Evolutionary conservation across 768 basidiomycete genomes (phyloP).

Genomic region (Collybiopsis luxurians): DNA sequence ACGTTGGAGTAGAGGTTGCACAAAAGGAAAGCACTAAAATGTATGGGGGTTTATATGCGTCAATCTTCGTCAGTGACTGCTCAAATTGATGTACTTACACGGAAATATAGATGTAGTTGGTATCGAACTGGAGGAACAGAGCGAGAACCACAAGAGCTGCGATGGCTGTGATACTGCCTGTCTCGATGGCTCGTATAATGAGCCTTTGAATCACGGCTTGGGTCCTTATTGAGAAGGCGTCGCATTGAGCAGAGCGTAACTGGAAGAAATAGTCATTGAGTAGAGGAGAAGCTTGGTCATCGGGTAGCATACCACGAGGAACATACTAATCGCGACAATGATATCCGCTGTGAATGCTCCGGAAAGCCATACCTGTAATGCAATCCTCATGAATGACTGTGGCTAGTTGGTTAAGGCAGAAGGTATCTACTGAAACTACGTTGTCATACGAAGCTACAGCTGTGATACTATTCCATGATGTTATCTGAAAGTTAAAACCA

Average conservation of each 20-base stretch:
- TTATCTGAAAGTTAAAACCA: not conserved
- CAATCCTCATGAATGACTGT: too few relatives aligned
- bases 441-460: not conserved
- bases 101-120: not conserved
- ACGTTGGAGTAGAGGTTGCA: conserved; percentile 5
- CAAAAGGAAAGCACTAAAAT: not conserved
- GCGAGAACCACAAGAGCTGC: conserved; percentile 15
- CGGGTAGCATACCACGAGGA: conserved; percentile 18
- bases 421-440: not conserved
- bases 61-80: too few relatives aligned
- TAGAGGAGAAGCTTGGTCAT: not conserved
- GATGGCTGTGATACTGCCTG: conserved; percentile 17
- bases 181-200: conserved; percentile 15
- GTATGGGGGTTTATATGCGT: too few relatives aligned
- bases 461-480: not conserved
- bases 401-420: not conserved
- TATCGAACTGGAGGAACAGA: conserved; percentile 8
- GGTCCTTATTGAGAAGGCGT: conserved; percentile 9
- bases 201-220: conserved; percentile 13
- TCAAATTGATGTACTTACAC: too few relatives aligned
- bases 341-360: conserved; percentile 23
- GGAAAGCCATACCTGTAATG: conserved; percentile 20
- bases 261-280: not conserved
- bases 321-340: conserved; percentile 22
- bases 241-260: conserved; percentile 9